Conservation (phyloP, 768 basidiomycete genomes). For the Mycena floridula region DNA sequence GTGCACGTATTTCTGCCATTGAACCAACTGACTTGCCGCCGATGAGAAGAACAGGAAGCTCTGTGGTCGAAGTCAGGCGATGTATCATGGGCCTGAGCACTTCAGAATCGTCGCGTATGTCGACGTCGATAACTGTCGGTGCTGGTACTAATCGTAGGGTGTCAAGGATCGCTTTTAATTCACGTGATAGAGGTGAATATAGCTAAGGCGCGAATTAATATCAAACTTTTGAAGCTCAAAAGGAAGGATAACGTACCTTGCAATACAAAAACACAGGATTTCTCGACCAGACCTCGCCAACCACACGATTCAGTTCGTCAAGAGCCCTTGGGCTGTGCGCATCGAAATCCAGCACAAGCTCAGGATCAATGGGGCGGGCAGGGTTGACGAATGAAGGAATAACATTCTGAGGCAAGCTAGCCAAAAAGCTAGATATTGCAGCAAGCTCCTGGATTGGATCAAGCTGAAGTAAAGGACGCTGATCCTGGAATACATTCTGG, state of each 20-base stretch:
- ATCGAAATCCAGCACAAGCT: constrained; percentile 80
- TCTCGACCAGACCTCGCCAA: constrained; percentile 61
- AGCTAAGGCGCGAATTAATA: constrained; percentile 29
- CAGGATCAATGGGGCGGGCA: constrained; percentile 60
- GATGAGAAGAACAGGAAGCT: constrained; percentile 64
- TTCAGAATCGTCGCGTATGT: constrained; percentile 63
- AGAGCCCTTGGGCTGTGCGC: constrained; percentile 55
- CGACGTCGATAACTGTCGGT: constrained; percentile 66
- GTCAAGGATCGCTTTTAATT: constrained; percentile 54
- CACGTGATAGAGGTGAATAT: constrained; percentile 60
- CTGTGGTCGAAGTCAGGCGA: constrained; percentile 48
- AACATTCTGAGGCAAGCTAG: constrained; percentile 68
- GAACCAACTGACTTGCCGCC: constrained; percentile 55
- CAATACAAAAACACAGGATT: constrained; percentile 76
- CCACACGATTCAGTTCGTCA: constrained; percentile 54
- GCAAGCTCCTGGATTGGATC: constrained; percentile 60
- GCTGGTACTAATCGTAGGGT: constrained; percentile 53
- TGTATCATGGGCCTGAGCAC: constrained; percentile 56
- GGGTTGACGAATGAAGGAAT: constrained; percentile 67
- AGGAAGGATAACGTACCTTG: constrained; percentile 18
- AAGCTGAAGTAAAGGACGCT: constrained; percentile 39
- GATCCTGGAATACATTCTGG: constrained; percentile 8
- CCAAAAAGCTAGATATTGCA: constrained; percentile 67
- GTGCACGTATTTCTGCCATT: constrained; percentile 43
- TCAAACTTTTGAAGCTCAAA: constrained; percentile 1